Base-by-base conservation (phyloP, 2,329 filamentous ascomycete species). In the Penicillium sp. region DNA sequence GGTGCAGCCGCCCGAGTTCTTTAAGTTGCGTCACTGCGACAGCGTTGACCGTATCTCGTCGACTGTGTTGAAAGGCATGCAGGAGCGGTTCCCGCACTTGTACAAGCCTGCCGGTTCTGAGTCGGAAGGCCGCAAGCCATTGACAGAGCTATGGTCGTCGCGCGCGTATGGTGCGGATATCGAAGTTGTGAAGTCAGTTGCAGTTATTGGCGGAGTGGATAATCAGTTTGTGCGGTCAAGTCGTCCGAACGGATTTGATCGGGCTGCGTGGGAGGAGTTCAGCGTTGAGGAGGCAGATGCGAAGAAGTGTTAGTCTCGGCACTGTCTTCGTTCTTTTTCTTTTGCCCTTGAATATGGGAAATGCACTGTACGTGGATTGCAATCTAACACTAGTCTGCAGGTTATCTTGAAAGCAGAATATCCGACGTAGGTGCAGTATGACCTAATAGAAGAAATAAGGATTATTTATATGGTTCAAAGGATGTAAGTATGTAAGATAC, bases 11-110 rank as follows among this genome's bases (percentile, higher is more conserved):
- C 69, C 75, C 0, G 80, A 82, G 1, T 87, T 88, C 65, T 81
- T 86, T 29, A 73, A 77, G 6, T 68, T 89, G 51, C 74, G 84
- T 4, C 85, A 88, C 64, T 79, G 81, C 48, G 82, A 88, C 66
- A 87, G 84, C 60, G 86, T 89, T 1, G 86, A 89, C 56, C 84
- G 86, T 46, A 86, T 88, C 38, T 86, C 85, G 0, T 83, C 82
- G 46, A 80, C 82, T 2, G 85, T 84, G 8, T 69, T 89, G 62
- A 79, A 78, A 56, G 79, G 78, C 29, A 81, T 87, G 82, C 77
- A 80, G 54, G 68, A 72, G 40, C 76, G 77, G 8, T 82, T 81
- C 65, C 83, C 84, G 0, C 79, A 83, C 27, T 71, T 87, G n/a
- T 85, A 86, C 59, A 74, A 76, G 29, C 25, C 60, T 4, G 56